Evolutionary conservation across 1,284 basidiomycete genomes (phyloP), one percentile per base, ranked within the genome.

Genomic region (Melampsora larici-populina): DNA sequence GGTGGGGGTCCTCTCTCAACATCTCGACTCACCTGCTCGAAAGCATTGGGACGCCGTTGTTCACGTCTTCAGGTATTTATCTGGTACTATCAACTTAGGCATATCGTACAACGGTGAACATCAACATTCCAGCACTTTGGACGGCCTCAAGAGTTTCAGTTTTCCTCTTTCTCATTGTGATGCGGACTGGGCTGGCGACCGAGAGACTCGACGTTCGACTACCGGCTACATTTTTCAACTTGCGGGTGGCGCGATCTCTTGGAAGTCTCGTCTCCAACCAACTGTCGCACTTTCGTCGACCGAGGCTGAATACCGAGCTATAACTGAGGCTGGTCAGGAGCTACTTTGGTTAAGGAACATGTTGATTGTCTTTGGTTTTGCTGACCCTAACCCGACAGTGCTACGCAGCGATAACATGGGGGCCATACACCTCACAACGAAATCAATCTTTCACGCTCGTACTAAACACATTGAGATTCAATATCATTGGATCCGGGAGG

Each of bases 231-330:
- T 72, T 0, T 18, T 63, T 8, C 9, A 17, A 0, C 62, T 51
- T 36, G 70, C 49, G 1, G n/a, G 60, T n/a, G 33, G 51, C 1
- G 21, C 62, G 5, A 64, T 72, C 5, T 72, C 55, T 29, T 72
- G 70, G 70, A 60, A 63, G 15, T 43, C 55, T 8, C 29, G 46
- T 3, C 60, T 62, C 11, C 70, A 72, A 40, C 51, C 70, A 0
- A 17, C 46, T 13, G 70, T 72, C 1, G 36, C 70, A 0, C 26
- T 43, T 13, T 72, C 70, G 0, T 62, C 70, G 5, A 72, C 70
- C 1, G n/a, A n/a, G n/a, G n/a, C n/a, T n/a, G n/a, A n/a, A n/a
- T n/a, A n/a, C n/a, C n/a, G n/a, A n/a, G n/a, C 70, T 2, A 18
- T 72, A 0, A 60, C 43, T 8, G 33, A 21, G 1, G 70, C 51